These are phyloP conservation scores for Vigna unguiculata DNA, from an alignment of 306 rosid species.

Conservation along the genomic window DNA sequence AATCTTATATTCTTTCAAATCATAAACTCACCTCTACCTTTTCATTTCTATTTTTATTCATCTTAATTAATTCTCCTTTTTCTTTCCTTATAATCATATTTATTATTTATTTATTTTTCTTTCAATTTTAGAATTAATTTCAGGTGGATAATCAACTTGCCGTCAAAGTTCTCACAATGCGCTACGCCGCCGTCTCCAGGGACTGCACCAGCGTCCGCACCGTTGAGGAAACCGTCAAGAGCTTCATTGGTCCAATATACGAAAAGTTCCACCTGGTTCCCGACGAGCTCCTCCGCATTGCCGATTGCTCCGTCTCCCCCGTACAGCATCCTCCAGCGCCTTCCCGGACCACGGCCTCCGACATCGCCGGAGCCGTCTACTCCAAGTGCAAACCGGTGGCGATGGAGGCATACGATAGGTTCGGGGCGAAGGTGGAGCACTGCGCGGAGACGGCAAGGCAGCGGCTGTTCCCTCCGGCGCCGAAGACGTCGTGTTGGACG, in stretches of 20 bases:
- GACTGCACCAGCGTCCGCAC: constrained; percentile 36
- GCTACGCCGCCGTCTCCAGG: constrained; percentile 35
- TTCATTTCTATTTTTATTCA: background rate
- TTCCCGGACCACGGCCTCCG: constrained; percentile 56
- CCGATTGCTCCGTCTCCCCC: constrained; percentile 45
- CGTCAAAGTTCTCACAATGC: constrained; percentile 29
- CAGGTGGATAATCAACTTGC: background rate
- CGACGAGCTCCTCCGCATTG: constrained; percentile 43
- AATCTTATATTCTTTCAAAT: background rate
- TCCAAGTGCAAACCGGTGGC: constrained; percentile 58
- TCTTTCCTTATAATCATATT: background rate
- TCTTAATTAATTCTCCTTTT: background rate
- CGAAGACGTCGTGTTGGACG: background rate
- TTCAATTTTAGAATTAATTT: background rate
- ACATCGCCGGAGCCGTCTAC: constrained; percentile 53
- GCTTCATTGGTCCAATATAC: constrained; percentile 33
- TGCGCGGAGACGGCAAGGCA: background rate
- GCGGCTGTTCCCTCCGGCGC: background rate
- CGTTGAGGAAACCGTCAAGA: constrained; percentile 47
- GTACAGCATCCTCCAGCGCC: constrained; percentile 56
- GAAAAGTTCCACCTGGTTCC: constrained; percentile 48
- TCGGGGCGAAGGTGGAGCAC: background rate
- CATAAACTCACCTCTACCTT: background rate
- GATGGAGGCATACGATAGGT: constrained; percentile 26
- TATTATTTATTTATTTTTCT: background rate